Percentiles rank a stretch among this genome's conserved stretches.
These are phyloP conservation scores for cucumber (Cucumis sativus) DNA, from an alignment of 306 rosid species.

Conservation along the genomic window DNA sequence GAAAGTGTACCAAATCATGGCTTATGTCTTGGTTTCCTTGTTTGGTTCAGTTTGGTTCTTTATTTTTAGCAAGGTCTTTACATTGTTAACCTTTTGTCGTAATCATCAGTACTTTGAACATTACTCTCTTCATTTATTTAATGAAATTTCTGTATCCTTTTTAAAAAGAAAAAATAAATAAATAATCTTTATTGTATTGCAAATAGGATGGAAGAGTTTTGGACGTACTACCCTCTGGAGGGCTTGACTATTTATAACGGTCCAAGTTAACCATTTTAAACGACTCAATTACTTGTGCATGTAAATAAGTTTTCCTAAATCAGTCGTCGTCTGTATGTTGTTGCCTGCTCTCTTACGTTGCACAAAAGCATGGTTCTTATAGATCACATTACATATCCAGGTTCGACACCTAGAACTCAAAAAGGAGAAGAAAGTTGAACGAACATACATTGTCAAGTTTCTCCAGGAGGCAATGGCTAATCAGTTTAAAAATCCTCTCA, in stretches of 20 bases:
- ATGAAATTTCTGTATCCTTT: no score
- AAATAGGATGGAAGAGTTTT: not conserved
- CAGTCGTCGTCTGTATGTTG: not conserved
- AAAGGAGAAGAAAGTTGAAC: constrained; percentile 63
- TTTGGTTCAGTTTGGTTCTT: no score
- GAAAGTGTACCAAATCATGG: not conserved
- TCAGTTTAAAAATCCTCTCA: constrained; percentile 67
- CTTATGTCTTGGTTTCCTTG: no score
- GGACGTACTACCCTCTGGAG: not conserved
- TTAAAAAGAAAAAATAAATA: no score
- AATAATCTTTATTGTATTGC: not conserved
- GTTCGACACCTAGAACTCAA: constrained; percentile 86
- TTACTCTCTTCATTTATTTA: no score
- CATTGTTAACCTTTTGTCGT: no score
- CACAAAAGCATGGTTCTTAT: not conserved
- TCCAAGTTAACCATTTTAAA: not conserved
- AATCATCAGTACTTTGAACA: no score
- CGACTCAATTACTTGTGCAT: not conserved
- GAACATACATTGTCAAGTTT: constrained; percentile 48
- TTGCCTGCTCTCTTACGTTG: not conserved
- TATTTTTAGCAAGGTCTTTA: no score
- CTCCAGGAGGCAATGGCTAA: constrained; percentile 56
- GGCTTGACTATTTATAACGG: not conserved
- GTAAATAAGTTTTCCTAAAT: not conserved
- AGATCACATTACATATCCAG: constrained; percentile 25